These are phyloP conservation scores for Trematosphaeria pertusa DNA, from an alignment of 2,329 filamentous ascomycete genomes.

Conservation along the genomic window DNA sequence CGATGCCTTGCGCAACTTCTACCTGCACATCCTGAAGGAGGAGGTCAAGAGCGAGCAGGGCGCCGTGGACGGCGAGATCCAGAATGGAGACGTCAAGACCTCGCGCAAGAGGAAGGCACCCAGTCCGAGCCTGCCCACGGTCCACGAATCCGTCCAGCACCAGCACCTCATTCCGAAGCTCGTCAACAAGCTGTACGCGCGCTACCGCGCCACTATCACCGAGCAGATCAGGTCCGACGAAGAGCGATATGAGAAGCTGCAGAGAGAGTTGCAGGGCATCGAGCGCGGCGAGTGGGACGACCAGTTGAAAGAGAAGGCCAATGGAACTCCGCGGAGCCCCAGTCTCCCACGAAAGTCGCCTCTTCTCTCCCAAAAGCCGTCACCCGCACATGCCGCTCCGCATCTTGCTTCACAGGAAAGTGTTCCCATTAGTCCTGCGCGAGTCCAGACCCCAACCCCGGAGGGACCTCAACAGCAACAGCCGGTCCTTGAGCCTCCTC, in stretches of 20 bases:
- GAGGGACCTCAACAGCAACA: constrained; percentile 9
- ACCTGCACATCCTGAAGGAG: constrained; percentile 76
- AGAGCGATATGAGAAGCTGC: constrained; percentile 66
- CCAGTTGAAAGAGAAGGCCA: constrained; percentile 35
- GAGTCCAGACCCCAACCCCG: constrained; percentile 15
- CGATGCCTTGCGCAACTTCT: constrained; percentile 80
- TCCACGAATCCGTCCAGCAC: constrained; percentile 72
- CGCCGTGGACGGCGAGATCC: constrained; percentile 52
- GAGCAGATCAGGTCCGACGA: constrained; percentile 78
- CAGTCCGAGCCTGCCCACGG: constrained; percentile 67
- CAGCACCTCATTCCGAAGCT: constrained; percentile 72
- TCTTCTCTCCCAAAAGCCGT: constrained; percentile 23
- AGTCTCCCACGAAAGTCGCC: constrained; percentile 35
- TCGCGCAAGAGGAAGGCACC: constrained; percentile 77
- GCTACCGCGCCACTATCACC: constrained; percentile 75
- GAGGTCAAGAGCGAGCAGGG: constrained; percentile 66
- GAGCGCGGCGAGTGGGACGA: constrained; percentile 66
- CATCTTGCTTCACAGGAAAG: constrained; percentile 17
- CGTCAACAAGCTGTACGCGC: constrained; percentile 75
- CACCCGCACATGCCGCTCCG: constrained; percentile 17
- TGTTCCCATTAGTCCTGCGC: constrained; percentile 9
- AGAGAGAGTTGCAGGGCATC: constrained; percentile 72
- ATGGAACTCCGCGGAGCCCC: constrained; percentile 32
- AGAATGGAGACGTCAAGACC: constrained; percentile 46
- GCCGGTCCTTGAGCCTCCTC: constrained; percentile 13